Evolutionary conservation across 371 early-diverging fungal genomes (phyloP).

Genomic region (Nematocida parisii): DNA sequence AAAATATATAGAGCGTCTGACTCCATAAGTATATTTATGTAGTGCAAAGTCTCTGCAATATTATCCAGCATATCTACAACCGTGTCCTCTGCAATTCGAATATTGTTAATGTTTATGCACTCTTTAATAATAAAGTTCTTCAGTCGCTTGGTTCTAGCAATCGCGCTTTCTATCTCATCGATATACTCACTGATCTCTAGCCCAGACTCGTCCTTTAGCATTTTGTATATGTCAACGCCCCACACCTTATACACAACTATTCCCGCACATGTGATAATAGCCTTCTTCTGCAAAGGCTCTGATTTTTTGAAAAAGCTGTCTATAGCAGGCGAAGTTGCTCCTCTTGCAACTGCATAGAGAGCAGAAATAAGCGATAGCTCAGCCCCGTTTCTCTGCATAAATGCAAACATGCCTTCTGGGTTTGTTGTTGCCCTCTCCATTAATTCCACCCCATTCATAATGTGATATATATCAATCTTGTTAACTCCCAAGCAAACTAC

Average conservation of each 20-base stretch:
- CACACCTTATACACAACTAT: conserved; percentile 28
- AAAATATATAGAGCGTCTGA: conserved; percentile 30
- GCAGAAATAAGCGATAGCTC: conserved; percentile 19
- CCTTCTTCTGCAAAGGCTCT: conserved; percentile 10
- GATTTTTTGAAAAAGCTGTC: conserved; percentile 45
- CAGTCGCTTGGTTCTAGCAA: conserved; percentile 10
- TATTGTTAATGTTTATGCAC: not conserved
- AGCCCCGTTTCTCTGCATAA: conserved; percentile 40
- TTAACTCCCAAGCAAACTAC: conserved; percentile 12
- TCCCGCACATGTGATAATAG: conserved; percentile 12
- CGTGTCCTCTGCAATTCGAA: not conserved
- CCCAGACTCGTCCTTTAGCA: conserved; percentile 1
- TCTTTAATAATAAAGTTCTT: conserved; percentile 32
- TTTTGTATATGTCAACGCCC: conserved; percentile 3
- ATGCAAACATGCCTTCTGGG: conserved; percentile 50
- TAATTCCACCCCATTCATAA: conserved; percentile 49
- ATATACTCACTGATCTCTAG: conserved; percentile 20
- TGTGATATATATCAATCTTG: conserved; percentile 40
- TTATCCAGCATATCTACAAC: conserved; percentile 25
- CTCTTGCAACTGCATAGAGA: conserved; percentile 33
- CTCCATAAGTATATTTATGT: conserved; percentile 37
- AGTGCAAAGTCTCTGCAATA: conserved; percentile 24
- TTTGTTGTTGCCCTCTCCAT: conserved; percentile 46
- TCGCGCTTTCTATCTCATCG: conserved; percentile 17
- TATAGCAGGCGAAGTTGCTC: conserved; percentile 24